A percentile compares a stretch with the other conserved stretches of the same genome.
These are phyloP conservation scores for Rutidosis leptorrhynchoides DNA, from an alignment of 129 eudicot genomes.

Conservation along the genomic window DNA sequence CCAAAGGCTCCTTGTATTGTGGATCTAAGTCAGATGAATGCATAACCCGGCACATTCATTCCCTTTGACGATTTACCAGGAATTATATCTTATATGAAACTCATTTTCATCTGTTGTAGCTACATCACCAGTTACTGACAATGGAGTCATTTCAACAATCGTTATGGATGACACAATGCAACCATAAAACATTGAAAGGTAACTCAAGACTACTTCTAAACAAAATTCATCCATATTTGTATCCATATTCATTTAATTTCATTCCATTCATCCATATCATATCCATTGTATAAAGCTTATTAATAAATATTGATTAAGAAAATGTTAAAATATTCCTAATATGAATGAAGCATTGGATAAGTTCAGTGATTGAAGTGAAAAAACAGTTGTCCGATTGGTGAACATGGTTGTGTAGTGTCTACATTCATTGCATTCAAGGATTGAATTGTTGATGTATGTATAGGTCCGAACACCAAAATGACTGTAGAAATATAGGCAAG, in stretches of 20 bases:
- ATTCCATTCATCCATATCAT: too few species aligned
- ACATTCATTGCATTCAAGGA: not conserved
- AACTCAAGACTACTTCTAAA: not conserved
- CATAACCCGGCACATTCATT: constrained; percentile 22
- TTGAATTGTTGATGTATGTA: too few species aligned
- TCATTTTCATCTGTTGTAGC: not conserved
- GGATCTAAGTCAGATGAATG: constrained; percentile 28
- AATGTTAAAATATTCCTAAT: too few species aligned
- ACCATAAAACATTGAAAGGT: not conserved
- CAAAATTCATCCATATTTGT: too few species aligned
- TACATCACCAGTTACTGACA: not conserved
- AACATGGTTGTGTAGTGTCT: constrained; percentile 34
- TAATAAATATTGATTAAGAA: too few species aligned
- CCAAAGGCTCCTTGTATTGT: constrained; percentile 30
- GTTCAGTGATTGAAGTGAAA: constrained; percentile 54
- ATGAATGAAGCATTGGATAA: constrained; percentile 61
- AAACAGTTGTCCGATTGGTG: constrained; percentile 53
- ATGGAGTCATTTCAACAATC: not conserved
- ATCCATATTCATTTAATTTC: too few species aligned
- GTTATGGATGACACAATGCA: constrained; percentile 17
- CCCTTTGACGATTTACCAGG: constrained; percentile 25
- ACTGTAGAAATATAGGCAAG: not conserved
- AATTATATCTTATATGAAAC: constrained; percentile 19
- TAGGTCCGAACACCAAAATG: not conserved
- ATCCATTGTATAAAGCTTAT: too few species aligned